phyloP scores from a whole-genome alignment of 2,329 filamentous ascomycete genomes.

The Scedosporium boydii region DNA sequence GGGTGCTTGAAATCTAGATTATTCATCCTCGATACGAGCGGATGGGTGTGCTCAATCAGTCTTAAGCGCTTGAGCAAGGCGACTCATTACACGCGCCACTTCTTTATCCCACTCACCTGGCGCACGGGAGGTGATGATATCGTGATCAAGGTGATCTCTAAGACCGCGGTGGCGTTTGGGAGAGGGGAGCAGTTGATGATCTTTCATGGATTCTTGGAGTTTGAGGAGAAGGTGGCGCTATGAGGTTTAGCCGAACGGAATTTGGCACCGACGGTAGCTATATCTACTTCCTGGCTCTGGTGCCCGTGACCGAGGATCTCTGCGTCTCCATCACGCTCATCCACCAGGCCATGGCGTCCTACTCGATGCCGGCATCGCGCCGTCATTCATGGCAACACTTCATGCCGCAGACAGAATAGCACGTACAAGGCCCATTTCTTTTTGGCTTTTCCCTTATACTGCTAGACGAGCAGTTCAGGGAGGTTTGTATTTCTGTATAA shows the following conservation, averaged over 20 bases:
- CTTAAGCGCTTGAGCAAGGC: conserved; percentile 9
- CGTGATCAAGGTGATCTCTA: conserved; percentile 1
- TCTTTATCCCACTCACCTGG: conserved; percentile 15
- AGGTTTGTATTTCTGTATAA: too few species aligned
- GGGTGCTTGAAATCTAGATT: conserved; percentile 11
- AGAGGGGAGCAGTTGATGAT: conserved; percentile 12
- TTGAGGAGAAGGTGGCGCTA: conserved; percentile 6
- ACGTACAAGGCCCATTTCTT: too few species aligned
- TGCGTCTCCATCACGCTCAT: conserved; percentile 28
- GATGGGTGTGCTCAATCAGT: conserved; percentile 14
- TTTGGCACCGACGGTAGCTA: conserved; percentile 21
- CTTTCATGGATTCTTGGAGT: conserved; percentile 14
- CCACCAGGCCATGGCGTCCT: conserved; percentile 47
- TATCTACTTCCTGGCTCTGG: conserved; percentile 39
- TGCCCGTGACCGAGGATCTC: conserved; percentile 28
- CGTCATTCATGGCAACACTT: conserved; percentile 42
- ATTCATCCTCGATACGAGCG: conserved; percentile 12
- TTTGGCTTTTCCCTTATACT: too few species aligned
- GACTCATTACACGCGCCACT: conserved; percentile 11
- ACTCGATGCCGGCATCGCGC: conserved; percentile 52
- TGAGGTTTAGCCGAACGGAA: not conserved
- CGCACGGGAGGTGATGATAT: conserved; percentile 10
- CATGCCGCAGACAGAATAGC: too few species aligned
- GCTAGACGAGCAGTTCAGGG: too few species aligned
- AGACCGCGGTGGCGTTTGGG: conserved; percentile 11